phyloP scores from a whole-genome alignment of 2,329 filamentous ascomycete species.

The Tolypocladium capitatum region DNA sequence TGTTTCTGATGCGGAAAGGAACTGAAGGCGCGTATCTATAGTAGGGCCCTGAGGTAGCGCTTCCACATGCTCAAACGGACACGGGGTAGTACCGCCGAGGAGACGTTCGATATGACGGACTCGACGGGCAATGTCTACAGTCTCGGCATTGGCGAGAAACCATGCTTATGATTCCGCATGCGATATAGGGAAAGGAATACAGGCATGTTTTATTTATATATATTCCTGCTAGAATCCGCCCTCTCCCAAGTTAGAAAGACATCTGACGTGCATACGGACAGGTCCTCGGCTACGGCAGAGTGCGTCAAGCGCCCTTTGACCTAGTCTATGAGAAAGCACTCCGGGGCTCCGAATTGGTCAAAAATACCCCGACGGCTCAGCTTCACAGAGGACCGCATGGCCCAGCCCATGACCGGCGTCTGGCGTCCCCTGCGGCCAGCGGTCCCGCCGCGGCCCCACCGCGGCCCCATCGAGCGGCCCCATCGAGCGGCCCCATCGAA shows the following conservation, averaged over 20 bases:
- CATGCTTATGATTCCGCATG: constrained; percentile 40
- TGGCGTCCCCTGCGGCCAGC: too few relatives aligned
- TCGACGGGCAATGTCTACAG: constrained; percentile 54
- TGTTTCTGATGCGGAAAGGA: neutral
- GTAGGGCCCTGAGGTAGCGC: constrained; percentile 26
- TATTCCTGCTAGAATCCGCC: neutral
- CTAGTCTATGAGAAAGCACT: constrained; percentile 51
- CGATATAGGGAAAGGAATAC: constrained; percentile 41
- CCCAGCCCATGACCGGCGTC: too few relatives aligned
- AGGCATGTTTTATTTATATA: constrained; percentile 47
- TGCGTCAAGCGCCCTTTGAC: constrained; percentile 42
- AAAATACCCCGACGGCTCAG: too few relatives aligned
- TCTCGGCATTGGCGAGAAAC: constrained; percentile 36
- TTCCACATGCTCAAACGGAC: constrained; percentile 33
- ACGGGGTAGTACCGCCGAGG: constrained; percentile 23
- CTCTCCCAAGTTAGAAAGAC: neutral
- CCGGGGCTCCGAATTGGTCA: constrained; percentile 40
- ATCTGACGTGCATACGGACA: constrained; percentile 7
- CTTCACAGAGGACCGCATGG: too few relatives aligned
- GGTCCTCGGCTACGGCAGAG: constrained; percentile 44
- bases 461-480: too few relatives aligned
- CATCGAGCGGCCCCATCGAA: too few relatives aligned
- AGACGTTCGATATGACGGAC: constrained; percentile 46
- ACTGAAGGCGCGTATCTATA: too few relatives aligned
- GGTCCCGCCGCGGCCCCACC: too few relatives aligned